Evolutionary conservation across 202 grass and related monocot genomes (phyloP).

Genomic region (Panicum virgatum): DNA sequence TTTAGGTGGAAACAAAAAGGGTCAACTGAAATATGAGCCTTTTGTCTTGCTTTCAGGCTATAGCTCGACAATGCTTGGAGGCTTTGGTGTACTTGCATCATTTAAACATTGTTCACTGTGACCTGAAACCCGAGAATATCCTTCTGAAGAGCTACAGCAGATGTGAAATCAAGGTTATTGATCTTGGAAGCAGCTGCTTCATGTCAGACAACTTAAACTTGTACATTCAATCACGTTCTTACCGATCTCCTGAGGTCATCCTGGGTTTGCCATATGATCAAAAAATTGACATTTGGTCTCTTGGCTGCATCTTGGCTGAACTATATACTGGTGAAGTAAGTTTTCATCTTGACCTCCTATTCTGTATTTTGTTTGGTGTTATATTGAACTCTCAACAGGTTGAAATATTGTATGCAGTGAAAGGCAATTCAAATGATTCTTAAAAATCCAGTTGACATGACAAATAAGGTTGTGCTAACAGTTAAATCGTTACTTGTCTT

Average conservation of each 20-base stretch:
- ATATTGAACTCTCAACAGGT: neutral
- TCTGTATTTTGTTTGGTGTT: constrained; percentile 23
- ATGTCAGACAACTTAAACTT: constrained; percentile 75
- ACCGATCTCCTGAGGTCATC: constrained; percentile 96
- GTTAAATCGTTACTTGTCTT: constrained; percentile 8
- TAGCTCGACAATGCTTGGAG: constrained; percentile 93
- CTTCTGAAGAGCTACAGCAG: constrained; percentile 98
- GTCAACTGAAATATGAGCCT: neutral
- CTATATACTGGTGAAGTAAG: constrained; percentile 91
- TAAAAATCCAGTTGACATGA: neutral
- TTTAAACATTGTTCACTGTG: constrained; percentile 95
- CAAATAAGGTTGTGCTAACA: neutral
- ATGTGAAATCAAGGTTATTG: constrained; percentile 98
- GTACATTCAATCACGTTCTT: constrained; percentile 96
- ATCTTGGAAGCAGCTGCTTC: constrained; percentile 99
- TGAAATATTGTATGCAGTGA: constrained; percentile 14
- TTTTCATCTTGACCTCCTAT: constrained; percentile 20
- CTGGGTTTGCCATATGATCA: constrained; percentile 85
- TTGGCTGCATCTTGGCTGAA: constrained; percentile 96
- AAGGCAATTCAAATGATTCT: neutral
- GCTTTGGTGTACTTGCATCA: constrained; percentile 86
- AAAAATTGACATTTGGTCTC: constrained; percentile 98
- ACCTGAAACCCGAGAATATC: constrained; percentile 98
- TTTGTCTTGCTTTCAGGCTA: constrained; percentile 62
- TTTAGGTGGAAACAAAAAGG: constrained; percentile 9